Evolutionary conservation across 139 green algal species (phyloP), one percentile per base, ranked within the genome.

Genomic region (Coelastrella sp.): DNA sequence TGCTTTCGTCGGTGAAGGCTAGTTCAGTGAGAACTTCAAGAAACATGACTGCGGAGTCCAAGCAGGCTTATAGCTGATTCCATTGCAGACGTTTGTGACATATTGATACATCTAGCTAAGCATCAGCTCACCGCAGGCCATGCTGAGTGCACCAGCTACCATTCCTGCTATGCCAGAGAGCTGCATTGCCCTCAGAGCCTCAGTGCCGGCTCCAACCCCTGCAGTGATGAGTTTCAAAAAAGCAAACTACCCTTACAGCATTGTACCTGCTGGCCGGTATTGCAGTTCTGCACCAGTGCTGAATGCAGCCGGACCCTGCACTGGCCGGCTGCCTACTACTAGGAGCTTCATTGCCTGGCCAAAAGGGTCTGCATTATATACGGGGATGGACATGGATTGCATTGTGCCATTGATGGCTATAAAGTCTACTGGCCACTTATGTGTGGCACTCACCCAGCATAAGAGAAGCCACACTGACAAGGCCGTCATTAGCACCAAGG

Each of bases 401-500:
- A 59, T 15, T 0, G 4, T 68, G 4, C 5, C 78, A 66, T 49
- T 49, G 25, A 6, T 17, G 66, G 78, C 78, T 68, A 27, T 56
- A 20, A 20, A 22, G 22, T 85, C 12, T 60, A 19, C 12, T 20
- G 74, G 35, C 35, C 35, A 49, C 35, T 49, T 49, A 3, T 49
- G 35, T 49, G 35, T 49, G 35, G 70, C 17, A 78, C 15, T 83
- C 19, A 61, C 87, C 91, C 20, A 89, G 61, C 84, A 92, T 90
- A 22, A 92, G 85, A n/a, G 88, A 66, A 17, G 70, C 82, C 6
- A 83, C 68, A 14, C 89, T 94, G 12, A 97, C 95, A 4, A 97
- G 90, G 12, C 95, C 95, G 76, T 97, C 95, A 65, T 95, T 97
- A 35, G 95, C 95, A 4, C 93, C 93, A 61, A 95, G 89, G 15